Evolutionary conservation across 768 basidiomycete species (phyloP), one percentile per base, ranked within the genome.

Genomic region (Russula earlei): DNA sequence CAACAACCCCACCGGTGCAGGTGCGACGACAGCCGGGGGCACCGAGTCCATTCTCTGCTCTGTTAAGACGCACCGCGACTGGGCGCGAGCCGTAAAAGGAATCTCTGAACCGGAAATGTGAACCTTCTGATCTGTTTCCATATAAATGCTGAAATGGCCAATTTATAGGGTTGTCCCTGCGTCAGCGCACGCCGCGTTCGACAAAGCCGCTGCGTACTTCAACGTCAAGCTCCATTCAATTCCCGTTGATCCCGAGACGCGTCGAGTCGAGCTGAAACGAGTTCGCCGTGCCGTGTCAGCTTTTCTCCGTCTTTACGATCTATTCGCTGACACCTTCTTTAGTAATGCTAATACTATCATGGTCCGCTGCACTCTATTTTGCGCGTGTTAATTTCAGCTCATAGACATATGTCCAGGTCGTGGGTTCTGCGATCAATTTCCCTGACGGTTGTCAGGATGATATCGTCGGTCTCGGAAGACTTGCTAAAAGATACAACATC

Each of bases 21-120:
- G 95, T 12, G 84, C 84, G 6, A 97, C 94, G 70, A 99, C 95
- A 1, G 87, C 87, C 0, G 95, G 95, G 14, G 95, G 95, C 6
- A 99, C 95, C 0, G 95, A 99, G 68, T 90, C 87, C 20, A 97
- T 98, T 63, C 74, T 99, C 47, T 93, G 97, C 92, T 84, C 92
- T 2, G 78, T 91, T 62, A 97, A 97, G 74, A 88, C 93, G 0
- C 84, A 99, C 66, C 80, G 92, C 14, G 93, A 97, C 61, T 96
- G 94, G 90, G 95, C 91, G 6, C 73, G 77, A 43, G 78, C 74
- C 1, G 83, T 84, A 38, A 94, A 92, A 68, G 91, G 91, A 8
- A 90, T 97, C 63, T 90, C 78, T 0, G 80, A 86, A 58, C 95
- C 95, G 1, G 95, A 99, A 68, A 93, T 98, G 94, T 91, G 59